Evolutionary conservation across 2,329 filamentous ascomycete genomes (phyloP).

Genomic region (Colletotrichum cuscutae): DNA sequence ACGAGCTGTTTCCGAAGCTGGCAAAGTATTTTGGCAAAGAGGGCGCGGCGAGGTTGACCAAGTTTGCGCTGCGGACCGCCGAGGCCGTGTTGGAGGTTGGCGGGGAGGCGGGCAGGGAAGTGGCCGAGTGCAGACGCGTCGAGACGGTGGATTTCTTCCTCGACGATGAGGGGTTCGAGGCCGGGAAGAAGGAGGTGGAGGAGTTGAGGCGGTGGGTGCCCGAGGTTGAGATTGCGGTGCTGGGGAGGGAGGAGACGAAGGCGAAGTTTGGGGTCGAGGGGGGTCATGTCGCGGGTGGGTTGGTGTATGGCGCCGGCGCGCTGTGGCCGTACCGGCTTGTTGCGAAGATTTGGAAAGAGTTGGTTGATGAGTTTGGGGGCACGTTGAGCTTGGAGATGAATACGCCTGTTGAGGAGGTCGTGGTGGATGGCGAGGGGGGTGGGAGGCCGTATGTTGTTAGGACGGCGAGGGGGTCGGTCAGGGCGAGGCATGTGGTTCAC

Average conservation of each 20-base stretch:
- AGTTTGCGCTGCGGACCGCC: slow-evolving; percentile 57
- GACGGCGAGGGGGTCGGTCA: slow-evolving; percentile 56
- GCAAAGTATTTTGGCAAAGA: slow-evolving; percentile 44
- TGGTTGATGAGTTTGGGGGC: slow-evolving; percentile 46
- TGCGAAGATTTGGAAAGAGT: slow-evolving; percentile 54
- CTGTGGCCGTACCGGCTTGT: slow-evolving; percentile 63
- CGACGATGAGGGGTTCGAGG: slow-evolving; percentile 47
- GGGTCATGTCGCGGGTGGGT: slow-evolving; percentile 49
- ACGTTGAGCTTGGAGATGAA: slow-evolving; percentile 50
- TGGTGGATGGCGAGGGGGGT: slow-evolving; percentile 15
- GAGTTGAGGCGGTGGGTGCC: slow-evolving; percentile 51
- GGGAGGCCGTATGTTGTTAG: slow-evolving; percentile 51
- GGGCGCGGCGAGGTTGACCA: slow-evolving; percentile 51
- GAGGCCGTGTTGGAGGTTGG: slow-evolving; percentile 52
- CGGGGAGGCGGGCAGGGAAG: slow-evolving; percentile 40
- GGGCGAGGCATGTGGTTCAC: slow-evolving; percentile 63
- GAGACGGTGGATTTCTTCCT: slow-evolving; percentile 59
- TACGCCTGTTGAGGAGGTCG: slow-evolving; percentile 46
- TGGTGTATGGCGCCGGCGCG: slow-evolving; percentile 58
- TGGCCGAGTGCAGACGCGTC: slow-evolving; percentile 54
- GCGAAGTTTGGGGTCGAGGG: slow-evolving; percentile 49
- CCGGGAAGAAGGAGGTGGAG: slow-evolving; percentile 44
- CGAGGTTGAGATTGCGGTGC: slow-evolving; percentile 48
- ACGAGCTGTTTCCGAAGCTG: slow-evolving; percentile 52
- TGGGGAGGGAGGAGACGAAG: slow-evolving; percentile 46